Evolutionary conservation across 1,139 yeast genomes (phyloP), one percentile per base, ranked within the genome.

Genomic region (Saccharomycopsis hybrid): DNA sequence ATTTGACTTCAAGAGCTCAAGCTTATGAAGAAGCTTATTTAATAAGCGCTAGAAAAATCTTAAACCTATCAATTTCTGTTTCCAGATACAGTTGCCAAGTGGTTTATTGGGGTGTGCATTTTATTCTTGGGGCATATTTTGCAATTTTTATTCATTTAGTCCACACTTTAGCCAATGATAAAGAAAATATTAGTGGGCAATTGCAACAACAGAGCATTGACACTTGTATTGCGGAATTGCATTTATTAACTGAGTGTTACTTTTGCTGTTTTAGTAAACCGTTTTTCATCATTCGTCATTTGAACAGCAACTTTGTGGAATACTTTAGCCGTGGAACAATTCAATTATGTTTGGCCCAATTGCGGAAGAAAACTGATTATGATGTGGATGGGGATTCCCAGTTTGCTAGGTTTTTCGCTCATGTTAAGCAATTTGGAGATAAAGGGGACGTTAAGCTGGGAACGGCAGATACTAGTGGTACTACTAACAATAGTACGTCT

Each of bases 31-130:
- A 30, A 3, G 36, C 30, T 5, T 48, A 35, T 27, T 11, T 44
- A 4, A 33, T 30, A 8, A 42, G 46, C 39, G 49, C 53, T 24
- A 40, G 25, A 3, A 41, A 45, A n/a, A 52, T 48, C 24, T 28
- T 52, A 13, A 18, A 24, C 4, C n/a, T 44, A 9, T 27, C 47
- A 5, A 31, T 47, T 25, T 25, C 24, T 7, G 33, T 40, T 5
- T 32, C 40, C 18, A 27, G 30, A 1, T 18, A 24, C 28, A 46
- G 48, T 25, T 39, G 32, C 31, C 42, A 38, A n/a, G 37, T 48
- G n/a, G 42, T 52, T 28, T 49, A 46, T 25, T 52, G 48, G 48
- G 48, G 52, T 5, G 25, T 32, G 31, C 46, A 43, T 24, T 49
- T 28, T 28, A 46, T 49, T 33, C 3, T 49, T 5, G 47, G 44